Evolutionary conservation across 108 stramenopile species (phyloP).

Genomic region (Skeletonema tropicum): DNA sequence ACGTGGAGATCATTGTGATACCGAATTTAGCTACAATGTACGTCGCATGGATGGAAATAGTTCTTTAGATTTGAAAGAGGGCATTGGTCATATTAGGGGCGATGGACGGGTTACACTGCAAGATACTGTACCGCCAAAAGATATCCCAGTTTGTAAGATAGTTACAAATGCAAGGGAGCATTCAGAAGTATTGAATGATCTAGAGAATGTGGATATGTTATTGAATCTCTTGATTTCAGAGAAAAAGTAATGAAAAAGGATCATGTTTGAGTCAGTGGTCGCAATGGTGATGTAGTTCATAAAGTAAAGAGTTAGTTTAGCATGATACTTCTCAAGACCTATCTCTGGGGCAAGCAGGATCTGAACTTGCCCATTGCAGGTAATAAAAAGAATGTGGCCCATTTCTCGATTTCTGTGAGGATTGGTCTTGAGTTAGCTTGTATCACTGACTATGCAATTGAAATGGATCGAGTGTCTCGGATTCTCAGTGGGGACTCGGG

Average conservation of each 20-base stretch:
- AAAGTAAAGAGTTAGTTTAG: no score
- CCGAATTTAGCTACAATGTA: constrained; percentile 9
- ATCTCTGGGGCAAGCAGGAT: no score
- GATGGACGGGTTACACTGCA: constrained; percentile 21
- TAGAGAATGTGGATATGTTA: constrained; percentile 14
- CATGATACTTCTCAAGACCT: no score
- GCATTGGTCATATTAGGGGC: constrained; percentile 5
- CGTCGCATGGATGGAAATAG: background rate
- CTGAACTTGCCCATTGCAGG: no score
- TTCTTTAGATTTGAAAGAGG: constrained; percentile 6
- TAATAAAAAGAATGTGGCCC: no score
- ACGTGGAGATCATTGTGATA: constrained; percentile 5
- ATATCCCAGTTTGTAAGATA: constrained; percentile 15
- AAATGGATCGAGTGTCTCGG: no score
- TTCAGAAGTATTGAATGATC: constrained; percentile 23
- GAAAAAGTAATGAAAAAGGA: background rate
- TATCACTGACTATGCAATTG: no score
- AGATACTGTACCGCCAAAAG: constrained; percentile 18
- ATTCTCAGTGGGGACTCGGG: no score
- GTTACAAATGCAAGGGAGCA: constrained; percentile 19
- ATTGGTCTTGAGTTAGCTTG: no score
- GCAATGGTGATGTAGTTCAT: no score
- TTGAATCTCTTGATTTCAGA: constrained; percentile 7
- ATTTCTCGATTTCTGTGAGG: no score
- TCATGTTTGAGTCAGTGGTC: no score